Percentiles rank a stretch among this genome's conserved stretches.
Evolutionary conservation across 176 grass and related monocot species (phyloP).

Genomic region (Hyparrhenia diplandra): DNA sequence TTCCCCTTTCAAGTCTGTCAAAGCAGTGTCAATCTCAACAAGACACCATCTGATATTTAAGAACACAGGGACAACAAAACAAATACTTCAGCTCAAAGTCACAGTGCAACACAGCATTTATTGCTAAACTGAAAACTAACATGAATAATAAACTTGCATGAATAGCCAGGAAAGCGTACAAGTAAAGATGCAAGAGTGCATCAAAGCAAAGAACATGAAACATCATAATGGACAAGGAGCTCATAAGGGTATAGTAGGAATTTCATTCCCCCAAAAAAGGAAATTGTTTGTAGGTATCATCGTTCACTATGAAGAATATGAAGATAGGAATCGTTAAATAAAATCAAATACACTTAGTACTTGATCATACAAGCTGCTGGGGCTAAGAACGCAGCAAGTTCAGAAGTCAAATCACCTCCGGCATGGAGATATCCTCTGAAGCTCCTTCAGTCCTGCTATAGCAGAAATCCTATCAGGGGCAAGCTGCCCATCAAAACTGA

Average conservation of each 20-base stretch:
- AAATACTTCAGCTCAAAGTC: not conserved
- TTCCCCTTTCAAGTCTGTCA: constrained; percentile 68
- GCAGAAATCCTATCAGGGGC: constrained; percentile 89
- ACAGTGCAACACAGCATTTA: not conserved
- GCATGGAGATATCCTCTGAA: constrained; percentile 68
- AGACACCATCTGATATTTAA: constrained; percentile 66
- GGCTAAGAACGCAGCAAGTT: constrained; percentile 13
- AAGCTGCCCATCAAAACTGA: constrained; percentile 88
- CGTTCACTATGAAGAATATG: not conserved
- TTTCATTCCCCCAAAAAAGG: not conserved
- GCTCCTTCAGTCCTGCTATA: constrained; percentile 60
- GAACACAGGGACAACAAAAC: not conserved
- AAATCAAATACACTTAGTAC: not conserved
- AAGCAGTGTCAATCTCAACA: constrained; percentile 81
- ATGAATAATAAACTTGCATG: not conserved
- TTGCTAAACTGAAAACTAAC: not conserved
- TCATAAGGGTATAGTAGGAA: not conserved
- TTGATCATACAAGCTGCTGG: not conserved
- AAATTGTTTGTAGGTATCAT: not conserved
- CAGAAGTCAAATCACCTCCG: constrained; percentile 51
- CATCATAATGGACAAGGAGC: not conserved
- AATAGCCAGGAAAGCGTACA: not conserved
- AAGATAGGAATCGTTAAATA: not conserved
- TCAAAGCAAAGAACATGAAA: constrained; percentile 8
- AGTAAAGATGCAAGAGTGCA: constrained; percentile 4